Conservation (phyloP, 2,329 filamentous ascomycete genomes). For the Ophiostoma quercus region DNA sequence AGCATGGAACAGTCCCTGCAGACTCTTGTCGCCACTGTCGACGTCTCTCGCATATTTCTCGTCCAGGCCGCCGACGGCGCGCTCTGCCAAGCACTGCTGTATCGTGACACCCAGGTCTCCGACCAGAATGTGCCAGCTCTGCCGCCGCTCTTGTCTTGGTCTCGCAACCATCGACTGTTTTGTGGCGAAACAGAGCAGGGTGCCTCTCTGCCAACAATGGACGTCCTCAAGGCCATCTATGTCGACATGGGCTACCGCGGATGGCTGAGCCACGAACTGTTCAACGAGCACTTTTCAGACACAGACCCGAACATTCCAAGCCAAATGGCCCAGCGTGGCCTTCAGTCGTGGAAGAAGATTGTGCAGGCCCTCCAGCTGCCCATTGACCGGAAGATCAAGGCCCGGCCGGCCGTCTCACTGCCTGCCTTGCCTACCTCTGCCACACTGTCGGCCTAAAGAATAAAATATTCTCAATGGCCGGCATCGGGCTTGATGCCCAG, state of each 20-base stretch:
- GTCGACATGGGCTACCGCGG: constrained; percentile 53
- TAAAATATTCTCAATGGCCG: no score
- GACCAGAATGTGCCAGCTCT: constrained; percentile 47
- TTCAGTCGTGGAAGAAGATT: constrained; percentile 44
- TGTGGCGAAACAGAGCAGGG: constrained; percentile 51
- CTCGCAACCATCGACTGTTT: constrained; percentile 56
- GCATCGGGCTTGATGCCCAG: no score
- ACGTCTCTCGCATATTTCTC: constrained; percentile 54
- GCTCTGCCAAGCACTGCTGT: constrained; percentile 40
- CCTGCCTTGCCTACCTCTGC: background rate
- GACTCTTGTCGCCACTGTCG: constrained; percentile 42
- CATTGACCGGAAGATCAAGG: background rate
- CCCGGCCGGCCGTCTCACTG: background rate
- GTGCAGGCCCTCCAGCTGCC: background rate
- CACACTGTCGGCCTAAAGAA: background rate
- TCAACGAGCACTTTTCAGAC: constrained; percentile 48
- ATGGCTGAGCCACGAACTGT: constrained; percentile 57
- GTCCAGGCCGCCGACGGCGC: constrained; percentile 60
- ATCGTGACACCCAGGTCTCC: constrained; percentile 48
- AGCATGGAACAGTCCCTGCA: constrained; percentile 43
- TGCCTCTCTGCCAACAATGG: constrained; percentile 54
- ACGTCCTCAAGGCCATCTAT: constrained; percentile 49
- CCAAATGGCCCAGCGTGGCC: constrained; percentile 49
- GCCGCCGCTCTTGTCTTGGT: constrained; percentile 59
- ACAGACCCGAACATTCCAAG: constrained; percentile 41